Evolutionary conservation across 257 asterid genomes (phyloP).

Genomic region (Ajuga chamaepitys): DNA sequence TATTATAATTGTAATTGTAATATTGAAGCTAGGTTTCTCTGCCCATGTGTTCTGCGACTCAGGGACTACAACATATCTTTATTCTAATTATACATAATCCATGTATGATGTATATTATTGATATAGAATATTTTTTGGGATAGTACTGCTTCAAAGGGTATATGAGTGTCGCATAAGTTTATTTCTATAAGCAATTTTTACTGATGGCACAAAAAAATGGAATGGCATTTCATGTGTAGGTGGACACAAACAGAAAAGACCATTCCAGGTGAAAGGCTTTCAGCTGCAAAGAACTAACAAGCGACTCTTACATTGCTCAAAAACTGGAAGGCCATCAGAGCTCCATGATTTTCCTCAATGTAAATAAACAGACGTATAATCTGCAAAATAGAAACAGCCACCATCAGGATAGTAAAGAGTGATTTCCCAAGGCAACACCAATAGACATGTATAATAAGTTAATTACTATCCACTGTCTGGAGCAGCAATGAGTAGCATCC

Average conservation of each 20-base stretch:
- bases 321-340: slow-evolving; percentile 75
- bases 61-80: background rate
- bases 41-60: background rate
- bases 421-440: slow-evolving; percentile 5
- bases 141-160: background rate
- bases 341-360: slow-evolving; percentile 81
- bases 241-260: background rate
- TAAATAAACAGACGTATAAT: slow-evolving; percentile 73
- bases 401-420: slow-evolving; percentile 20
- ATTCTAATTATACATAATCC: background rate
- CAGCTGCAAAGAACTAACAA: slow-evolving; percentile 12
- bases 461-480: background rate
- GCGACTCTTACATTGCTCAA: slow-evolving; percentile 70
- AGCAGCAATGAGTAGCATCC: background rate
- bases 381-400: slow-evolving; percentile 41
- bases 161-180: background rate
- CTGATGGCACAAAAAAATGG: background rate
- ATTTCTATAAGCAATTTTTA: background rate
- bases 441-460: slow-evolving; percentile 1
- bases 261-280: background rate
- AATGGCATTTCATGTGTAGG: background rate
- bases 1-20: background rate
- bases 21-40: background rate
- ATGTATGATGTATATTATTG: background rate
- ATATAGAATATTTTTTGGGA: background rate